Percentiles rank a stretch among this genome's conserved stretches.
phyloP scores from a whole-genome alignment of 305 asterid genomes.

The Ilex paraguariensis region DNA sequence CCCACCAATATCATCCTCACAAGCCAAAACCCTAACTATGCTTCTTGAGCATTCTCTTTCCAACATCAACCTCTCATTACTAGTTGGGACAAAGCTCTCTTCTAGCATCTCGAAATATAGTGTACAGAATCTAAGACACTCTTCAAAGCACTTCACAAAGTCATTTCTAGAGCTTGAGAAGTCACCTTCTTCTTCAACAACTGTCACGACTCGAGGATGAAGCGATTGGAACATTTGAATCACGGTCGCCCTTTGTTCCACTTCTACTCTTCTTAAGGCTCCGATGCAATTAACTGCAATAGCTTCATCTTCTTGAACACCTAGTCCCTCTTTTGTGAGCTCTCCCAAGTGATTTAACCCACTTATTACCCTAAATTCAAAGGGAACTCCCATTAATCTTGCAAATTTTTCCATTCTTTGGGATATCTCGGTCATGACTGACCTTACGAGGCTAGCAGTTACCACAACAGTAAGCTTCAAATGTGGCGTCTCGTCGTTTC shows the following conservation, averaged over 20 bases:
- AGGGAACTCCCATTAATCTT: conserved; percentile 89
- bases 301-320: conserved; percentile 57
- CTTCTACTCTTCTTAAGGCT: conserved; percentile 34
- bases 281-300: conserved; percentile 66
- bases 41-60: conserved; percentile 75
- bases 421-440: conserved; percentile 65
- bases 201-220: conserved; percentile 57
- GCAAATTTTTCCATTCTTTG: conserved; percentile 86
- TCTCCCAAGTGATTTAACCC: conserved; percentile 36
- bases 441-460: conserved; percentile 26
- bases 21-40: conserved; percentile 76
- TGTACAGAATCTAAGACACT: conserved; percentile 69
- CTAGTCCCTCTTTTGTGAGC: conserved; percentile 44
- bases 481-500: conserved; percentile 68
- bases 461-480: conserved; percentile 64
- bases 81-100: conserved; percentile 61
- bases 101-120: conserved; percentile 71
- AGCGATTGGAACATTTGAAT: conserved; percentile 42
- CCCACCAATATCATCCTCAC: conserved; percentile 32
- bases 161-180: conserved; percentile 37
- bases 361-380: conserved; percentile 49
- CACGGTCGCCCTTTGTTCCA: conserved; percentile 27
- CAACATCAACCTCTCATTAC: conserved; percentile 68
- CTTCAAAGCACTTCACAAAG: conserved; percentile 59
- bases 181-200: conserved; percentile 83